Conservation (phyloP, 169 alveolate species). For the Haemoproteus tartakovskyi region DNA sequence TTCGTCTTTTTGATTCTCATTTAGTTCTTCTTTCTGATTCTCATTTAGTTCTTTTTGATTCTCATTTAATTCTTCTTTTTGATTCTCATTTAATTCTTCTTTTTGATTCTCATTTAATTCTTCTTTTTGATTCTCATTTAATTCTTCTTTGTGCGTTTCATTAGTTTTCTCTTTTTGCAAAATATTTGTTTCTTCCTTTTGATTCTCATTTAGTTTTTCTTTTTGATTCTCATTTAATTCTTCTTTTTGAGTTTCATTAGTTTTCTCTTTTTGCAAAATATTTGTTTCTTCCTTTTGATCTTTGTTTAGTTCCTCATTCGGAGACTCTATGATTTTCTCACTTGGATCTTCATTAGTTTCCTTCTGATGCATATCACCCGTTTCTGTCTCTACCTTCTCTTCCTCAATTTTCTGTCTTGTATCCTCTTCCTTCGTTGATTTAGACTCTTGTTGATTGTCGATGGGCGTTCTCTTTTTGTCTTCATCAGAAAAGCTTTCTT, state of each 20-base stretch:
- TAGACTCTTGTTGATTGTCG: background rate
- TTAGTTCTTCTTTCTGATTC: no score
- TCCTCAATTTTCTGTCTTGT: background rate
- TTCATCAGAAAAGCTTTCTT: no score
- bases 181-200: background rate
- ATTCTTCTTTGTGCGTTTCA: background rate
- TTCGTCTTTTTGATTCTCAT: no score
- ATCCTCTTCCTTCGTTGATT: background rate
- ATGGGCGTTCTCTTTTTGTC: background rate
- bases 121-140: background rate
- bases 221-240: background rate
- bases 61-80: background rate
- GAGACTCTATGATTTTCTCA: background rate
- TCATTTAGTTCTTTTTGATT: background rate
- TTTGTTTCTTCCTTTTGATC: no score
- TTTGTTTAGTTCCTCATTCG: no score
- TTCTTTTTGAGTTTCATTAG: background rate
- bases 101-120: background rate
- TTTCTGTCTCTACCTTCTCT: background rate
- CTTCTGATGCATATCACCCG: background rate
- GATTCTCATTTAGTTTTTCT: background rate
- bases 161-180: background rate
- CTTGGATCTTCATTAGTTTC: background rate
- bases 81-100: no score
- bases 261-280: background rate